Evolutionary conservation across 257 asterid genomes (phyloP).

Genomic region (Galeopsis tetrahit): DNA sequence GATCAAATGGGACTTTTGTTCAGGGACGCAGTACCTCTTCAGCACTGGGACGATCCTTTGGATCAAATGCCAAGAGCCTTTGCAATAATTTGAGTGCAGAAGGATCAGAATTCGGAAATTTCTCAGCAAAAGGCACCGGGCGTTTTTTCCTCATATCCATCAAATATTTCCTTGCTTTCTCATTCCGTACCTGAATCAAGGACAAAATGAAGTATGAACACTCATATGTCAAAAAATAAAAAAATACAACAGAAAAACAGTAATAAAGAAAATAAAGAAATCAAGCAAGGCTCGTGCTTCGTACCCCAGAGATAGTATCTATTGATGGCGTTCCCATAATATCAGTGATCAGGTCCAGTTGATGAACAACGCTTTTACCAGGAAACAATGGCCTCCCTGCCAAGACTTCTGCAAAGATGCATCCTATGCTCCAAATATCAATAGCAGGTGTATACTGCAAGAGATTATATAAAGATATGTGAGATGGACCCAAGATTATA

Average conservation of each 20-base stretch:
- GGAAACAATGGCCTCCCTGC: conserved; percentile 92
- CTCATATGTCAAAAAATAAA: conserved; percentile 14
- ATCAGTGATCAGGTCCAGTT: conserved; percentile 88
- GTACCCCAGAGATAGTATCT: conserved; percentile 80
- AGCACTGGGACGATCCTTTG: conserved; percentile 92
- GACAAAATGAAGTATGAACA: conserved; percentile 13
- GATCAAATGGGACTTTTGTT: background rate
- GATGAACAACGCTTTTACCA: conserved; percentile 92
- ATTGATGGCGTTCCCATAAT: conserved; percentile 86
- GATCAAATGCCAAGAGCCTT: conserved; percentile 87
- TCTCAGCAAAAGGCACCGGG: conserved; percentile 61
- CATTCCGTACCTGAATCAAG: conserved; percentile 80
- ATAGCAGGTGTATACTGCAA: conserved; percentile 98
- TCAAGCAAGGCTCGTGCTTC: conserved; percentile 10
- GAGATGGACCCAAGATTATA: conserved; percentile 32
- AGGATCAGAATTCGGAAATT: conserved; percentile 72
- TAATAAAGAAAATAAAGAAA: background rate
- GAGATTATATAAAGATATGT: conserved; percentile 25
- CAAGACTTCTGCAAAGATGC: conserved; percentile 87
- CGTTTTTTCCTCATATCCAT: conserved; percentile 73
- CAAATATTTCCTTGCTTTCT: conserved; percentile 92
- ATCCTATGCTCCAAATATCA: conserved; percentile 91
- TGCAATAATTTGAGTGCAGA: conserved; percentile 70
- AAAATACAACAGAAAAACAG: background rate
- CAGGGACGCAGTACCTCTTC: conserved; percentile 59